phyloP scores from a whole-genome alignment of 2,329 filamentous ascomycete species.

The Eurotiales sp. region DNA sequence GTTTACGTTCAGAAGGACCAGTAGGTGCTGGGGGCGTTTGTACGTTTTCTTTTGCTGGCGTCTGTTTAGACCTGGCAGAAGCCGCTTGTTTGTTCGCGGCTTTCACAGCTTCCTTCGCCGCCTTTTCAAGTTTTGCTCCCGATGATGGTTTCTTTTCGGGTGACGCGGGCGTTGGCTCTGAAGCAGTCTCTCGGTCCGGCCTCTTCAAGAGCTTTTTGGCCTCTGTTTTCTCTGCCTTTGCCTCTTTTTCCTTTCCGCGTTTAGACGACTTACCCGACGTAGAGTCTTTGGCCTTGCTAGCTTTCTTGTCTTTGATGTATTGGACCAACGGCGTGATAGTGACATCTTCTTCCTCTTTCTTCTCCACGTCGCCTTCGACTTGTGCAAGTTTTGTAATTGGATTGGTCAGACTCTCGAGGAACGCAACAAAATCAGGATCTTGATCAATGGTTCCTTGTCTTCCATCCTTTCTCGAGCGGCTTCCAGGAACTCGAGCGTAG shows the following conservation, averaged over 20 bases:
- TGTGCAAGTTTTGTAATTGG: conserved; percentile 55
- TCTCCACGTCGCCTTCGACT: conserved; percentile 49
- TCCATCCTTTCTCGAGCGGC: conserved; percentile 71
- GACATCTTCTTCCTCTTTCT: conserved; percentile 58
- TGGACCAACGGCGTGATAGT: conserved; percentile 87
- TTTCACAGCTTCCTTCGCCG: conserved; percentile 60
- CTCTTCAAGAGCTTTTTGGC: conserved; percentile 41
- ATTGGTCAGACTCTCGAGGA: conserved; percentile 82
- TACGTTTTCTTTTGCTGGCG: conserved; percentile 16
- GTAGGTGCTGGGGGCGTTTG: conserved; percentile 18
- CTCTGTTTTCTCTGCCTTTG: conserved; percentile 39
- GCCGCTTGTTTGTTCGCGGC: conserved; percentile 45
- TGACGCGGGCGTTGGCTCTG: conserved; percentile 22
- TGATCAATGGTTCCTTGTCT: conserved; percentile 95
- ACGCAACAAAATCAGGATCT: conserved; percentile 91
- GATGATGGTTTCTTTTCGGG: conserved; percentile 28
- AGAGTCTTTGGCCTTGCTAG: conserved; percentile 66
- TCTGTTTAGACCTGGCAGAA: conserved; percentile 25
- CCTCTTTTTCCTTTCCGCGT: conserved; percentile 40
- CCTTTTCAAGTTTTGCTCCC: conserved; percentile 49
- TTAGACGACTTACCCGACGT: conserved; percentile 36
- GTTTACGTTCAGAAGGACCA: conserved; percentile 47
- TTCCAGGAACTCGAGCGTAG: conserved; percentile 76
- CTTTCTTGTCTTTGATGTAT: conserved; percentile 87
- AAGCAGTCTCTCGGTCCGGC: conserved; percentile 29